Evolutionary conservation across 2,329 filamentous ascomycete species (phyloP).

Genomic region (Incumbomyces lentus): DNA sequence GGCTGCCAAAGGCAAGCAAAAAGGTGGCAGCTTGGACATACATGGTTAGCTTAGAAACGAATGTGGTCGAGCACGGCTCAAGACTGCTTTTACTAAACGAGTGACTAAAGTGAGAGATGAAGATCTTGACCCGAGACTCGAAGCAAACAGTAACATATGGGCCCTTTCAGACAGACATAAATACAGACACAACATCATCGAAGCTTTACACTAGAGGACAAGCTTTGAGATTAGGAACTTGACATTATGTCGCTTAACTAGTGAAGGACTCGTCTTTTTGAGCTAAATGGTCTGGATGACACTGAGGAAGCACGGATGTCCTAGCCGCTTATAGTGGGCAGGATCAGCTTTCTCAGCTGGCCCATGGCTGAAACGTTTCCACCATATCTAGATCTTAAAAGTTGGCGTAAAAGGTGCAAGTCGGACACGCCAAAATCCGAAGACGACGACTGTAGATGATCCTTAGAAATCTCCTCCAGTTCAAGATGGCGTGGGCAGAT

Average conservation of each 20-base stretch:
- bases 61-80: neutral
- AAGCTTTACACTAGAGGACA: neutral
- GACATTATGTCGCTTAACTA: neutral
- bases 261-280: neutral
- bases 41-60: conserved; percentile 8
- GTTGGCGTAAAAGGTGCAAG: no score
- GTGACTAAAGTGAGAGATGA: conserved; percentile 8
- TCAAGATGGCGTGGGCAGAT: no score
- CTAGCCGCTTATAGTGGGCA: no score
- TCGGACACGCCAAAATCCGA: no score
- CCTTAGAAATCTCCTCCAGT: no score
- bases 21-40: conserved; percentile 6
- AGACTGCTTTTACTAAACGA: conserved; percentile 5
- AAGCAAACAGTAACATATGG: neutral
- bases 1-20: conserved; percentile 8
- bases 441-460: no score
- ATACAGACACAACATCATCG: neutral
- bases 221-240: neutral
- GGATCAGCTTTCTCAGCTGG: no score
- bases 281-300: no score
- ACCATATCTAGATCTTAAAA: no score
- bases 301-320: no score
- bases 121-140: neutral
- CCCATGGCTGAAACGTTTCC: no score
- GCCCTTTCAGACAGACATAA: neutral